phyloP scores from a whole-genome alignment of 805 yeast genomes.

The Torulaspora maleeae region DNA sequence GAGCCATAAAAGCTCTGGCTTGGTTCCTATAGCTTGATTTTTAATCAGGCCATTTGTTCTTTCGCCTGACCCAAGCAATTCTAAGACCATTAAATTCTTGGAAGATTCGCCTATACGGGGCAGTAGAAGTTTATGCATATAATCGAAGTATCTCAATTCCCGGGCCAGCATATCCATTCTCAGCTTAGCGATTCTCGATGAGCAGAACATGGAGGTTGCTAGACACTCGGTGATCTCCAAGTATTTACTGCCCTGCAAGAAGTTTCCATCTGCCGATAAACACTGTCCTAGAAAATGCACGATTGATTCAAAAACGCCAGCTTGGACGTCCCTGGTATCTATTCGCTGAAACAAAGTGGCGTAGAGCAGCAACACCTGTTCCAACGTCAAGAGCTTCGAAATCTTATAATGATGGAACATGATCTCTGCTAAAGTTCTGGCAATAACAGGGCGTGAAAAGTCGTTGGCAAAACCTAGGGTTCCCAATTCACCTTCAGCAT shows the following conservation, averaged over 20 bases:
- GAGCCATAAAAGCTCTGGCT: conserved; percentile 20
- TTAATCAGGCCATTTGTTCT: neutral
- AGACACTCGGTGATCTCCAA: conserved; percentile 25
- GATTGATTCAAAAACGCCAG: conserved; percentile 38
- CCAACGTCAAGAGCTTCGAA: conserved; percentile 17
- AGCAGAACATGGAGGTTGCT: conserved; percentile 28
- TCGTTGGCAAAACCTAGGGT: conserved; percentile 31
- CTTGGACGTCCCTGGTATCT: conserved; percentile 25
- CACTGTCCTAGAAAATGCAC: conserved; percentile 35
- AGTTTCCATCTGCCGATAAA: conserved; percentile 26
- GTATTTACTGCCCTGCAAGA: conserved; percentile 28
- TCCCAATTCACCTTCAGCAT: conserved; percentile 26
- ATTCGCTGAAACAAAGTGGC: conserved; percentile 20
- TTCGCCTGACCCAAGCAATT: conserved; percentile 13
- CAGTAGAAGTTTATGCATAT: conserved; percentile 23
- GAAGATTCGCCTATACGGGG: conserved; percentile 35
- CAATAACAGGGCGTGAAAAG: conserved; percentile 27
- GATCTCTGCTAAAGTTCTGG: conserved; percentile 37
- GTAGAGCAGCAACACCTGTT: conserved; percentile 24
- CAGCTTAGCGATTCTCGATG: conserved; percentile 17
- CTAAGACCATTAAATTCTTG: conserved; percentile 31
- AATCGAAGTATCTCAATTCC: conserved; percentile 22
- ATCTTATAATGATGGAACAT: conserved; percentile 27
- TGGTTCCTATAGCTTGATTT: conserved; percentile 5
- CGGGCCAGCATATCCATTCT: conserved; percentile 23